These are phyloP conservation scores for Knoxia roxburghii DNA, from an alignment of 257 asterid genomes.

Conservation along the genomic window DNA sequence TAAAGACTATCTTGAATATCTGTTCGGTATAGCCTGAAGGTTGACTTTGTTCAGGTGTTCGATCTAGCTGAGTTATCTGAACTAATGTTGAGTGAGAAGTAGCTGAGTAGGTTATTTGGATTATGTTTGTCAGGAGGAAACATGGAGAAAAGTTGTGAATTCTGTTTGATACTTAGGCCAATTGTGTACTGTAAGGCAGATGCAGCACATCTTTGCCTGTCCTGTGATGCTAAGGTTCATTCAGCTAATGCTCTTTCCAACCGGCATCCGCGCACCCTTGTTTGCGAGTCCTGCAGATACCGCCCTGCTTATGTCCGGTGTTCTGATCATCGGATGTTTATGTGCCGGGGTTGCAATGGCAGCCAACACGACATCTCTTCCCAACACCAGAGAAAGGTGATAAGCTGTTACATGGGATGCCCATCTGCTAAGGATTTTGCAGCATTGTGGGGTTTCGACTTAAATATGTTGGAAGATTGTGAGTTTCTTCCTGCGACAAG, in stretches of 20 bases:
- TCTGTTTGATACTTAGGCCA: slow-evolving; percentile 56
- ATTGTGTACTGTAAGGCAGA: slow-evolving; percentile 78
- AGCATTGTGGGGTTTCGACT: slow-evolving; percentile 57
- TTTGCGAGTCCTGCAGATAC: slow-evolving; percentile 54
- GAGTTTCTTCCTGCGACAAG: slow-evolving; percentile 13
- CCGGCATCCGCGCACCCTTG: slow-evolving; percentile 67
- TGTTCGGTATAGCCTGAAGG: background rate
- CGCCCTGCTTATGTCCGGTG: slow-evolving; percentile 52
- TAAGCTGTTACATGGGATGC: slow-evolving; percentile 60
- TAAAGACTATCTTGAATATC: background rate
- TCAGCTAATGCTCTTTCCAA: slow-evolving; percentile 80
- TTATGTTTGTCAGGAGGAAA: background rate
- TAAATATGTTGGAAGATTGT: slow-evolving; percentile 28
- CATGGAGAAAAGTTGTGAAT: slow-evolving; percentile 58
- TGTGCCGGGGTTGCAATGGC: slow-evolving; percentile 65
- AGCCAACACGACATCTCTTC: slow-evolving; percentile 34
- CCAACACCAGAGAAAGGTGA: slow-evolving; percentile 39
- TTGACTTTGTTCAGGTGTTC: background rate
- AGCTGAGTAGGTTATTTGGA: background rate
- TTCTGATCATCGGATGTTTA: slow-evolving; percentile 44
- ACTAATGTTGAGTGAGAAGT: too few relatives aligned
- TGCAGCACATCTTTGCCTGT: slow-evolving; percentile 82
- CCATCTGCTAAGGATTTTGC: slow-evolving; percentile 79
- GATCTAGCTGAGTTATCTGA: background rate
- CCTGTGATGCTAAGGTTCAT: slow-evolving; percentile 81